Conservation (phyloP, 495 filamentous ascomycete genomes). For the Trichoderma gamsii region DNA sequence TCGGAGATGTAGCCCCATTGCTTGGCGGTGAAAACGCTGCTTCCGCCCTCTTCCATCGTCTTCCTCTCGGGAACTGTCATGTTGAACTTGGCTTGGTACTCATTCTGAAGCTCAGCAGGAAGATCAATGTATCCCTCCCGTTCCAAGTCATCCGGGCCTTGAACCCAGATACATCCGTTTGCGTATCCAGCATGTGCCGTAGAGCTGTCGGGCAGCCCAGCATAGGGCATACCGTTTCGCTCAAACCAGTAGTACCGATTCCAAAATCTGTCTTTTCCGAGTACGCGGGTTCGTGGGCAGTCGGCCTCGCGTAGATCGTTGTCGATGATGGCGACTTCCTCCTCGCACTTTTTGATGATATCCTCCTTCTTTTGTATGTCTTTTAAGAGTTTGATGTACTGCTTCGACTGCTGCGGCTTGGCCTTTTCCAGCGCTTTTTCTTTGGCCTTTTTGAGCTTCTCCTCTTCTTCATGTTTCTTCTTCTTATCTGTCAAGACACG, state of each 20-base stretch:
- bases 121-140: conserved; percentile 74
- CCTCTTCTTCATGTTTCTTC: conserved; percentile 45
- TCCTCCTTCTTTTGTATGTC: conserved; percentile 82
- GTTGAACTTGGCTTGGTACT: conserved; percentile 59
- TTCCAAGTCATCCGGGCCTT: conserved; percentile 89
- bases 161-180: conserved; percentile 92
- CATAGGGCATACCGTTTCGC: conserved; percentile 95
- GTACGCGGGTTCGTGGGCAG: conserved; percentile 78
- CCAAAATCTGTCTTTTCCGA: conserved; percentile 93
- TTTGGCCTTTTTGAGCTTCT: conserved; percentile 80
- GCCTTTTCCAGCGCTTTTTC: conserved; percentile 72
- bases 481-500: conserved; percentile 30
- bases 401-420: conserved; percentile 75
- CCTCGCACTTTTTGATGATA: conserved; percentile 70
- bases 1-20: conserved; percentile 93
- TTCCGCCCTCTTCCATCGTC: conserved; percentile 76
- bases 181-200: conserved; percentile 83
- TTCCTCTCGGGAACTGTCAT: conserved; percentile 82
- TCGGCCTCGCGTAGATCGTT: conserved; percentile 90
- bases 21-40: conserved; percentile 64
- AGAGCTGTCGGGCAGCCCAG: conserved; percentile 78
- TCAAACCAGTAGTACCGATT: conserved; percentile 99
- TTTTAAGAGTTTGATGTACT: conserved; percentile 78
- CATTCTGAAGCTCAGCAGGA: conserved; percentile 53
- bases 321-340: conserved; percentile 74